phyloP scores from a whole-genome alignment of 2,329 filamentous ascomycete genomes.

The Chlorencoelia australis region DNA sequence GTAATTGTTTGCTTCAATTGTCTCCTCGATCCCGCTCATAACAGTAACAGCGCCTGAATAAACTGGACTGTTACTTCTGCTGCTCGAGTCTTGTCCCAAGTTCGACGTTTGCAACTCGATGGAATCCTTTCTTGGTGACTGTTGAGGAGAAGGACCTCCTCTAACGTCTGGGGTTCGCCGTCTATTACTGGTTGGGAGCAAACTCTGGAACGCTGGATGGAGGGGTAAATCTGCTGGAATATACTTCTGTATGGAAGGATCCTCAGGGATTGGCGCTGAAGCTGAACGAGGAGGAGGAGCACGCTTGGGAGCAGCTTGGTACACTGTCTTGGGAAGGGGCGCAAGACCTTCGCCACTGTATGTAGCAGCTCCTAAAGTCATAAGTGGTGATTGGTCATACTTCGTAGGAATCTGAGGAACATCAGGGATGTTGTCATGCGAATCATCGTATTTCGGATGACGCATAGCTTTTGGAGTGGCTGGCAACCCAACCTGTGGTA shows the following conservation, averaged over 20 bases:
- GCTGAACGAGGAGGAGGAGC: slow-evolving; percentile 44
- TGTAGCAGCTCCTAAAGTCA: slow-evolving; percentile 1
- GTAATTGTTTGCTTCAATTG: slow-evolving; percentile 29
- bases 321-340: slow-evolving; percentile 26
- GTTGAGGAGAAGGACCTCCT: slow-evolving; percentile 10
- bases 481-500: slow-evolving; percentile 64
- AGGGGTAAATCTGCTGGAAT: slow-evolving; percentile 27
- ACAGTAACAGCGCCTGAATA: slow-evolving; percentile 16
- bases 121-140: slow-evolving; percentile 23
- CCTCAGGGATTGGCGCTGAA: slow-evolving; percentile 47
- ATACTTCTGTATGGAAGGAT: slow-evolving; percentile 28
- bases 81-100: slow-evolving; percentile 20
- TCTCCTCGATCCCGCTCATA: slow-evolving; percentile 40
- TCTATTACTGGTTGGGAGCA: slow-evolving; percentile 28
- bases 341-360: slow-evolving; percentile 21
- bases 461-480: slow-evolving; percentile 89
- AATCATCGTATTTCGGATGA: slow-evolving; percentile 56
- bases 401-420: slow-evolving; percentile 42
- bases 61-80: slow-evolving; percentile 20
- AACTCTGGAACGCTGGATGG: slow-evolving; percentile 34
- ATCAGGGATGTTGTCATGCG: slow-evolving; percentile 46
- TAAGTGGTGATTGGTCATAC: slow-evolving; percentile 26
- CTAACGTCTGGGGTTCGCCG: slow-evolving; percentile 18
- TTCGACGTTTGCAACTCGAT: slow-evolving; percentile 25
- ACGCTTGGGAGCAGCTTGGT: slow-evolving; percentile 36